phyloP scores from a whole-genome alignment of 805 yeast species.

The Priceomyces castillae region DNA sequence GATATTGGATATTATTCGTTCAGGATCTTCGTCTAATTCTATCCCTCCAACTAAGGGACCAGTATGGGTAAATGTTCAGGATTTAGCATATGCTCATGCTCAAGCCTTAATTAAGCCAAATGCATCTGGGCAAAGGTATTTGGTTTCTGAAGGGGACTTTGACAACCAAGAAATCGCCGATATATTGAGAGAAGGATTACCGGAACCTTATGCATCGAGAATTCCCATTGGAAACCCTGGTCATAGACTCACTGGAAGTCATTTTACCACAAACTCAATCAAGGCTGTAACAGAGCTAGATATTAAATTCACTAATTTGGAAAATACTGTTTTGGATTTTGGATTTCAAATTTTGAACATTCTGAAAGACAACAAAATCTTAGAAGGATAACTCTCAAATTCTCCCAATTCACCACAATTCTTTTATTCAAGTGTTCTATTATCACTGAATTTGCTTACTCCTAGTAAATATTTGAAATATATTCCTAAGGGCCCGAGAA shows the following conservation, averaged over 20 bases:
- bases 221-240: constrained; percentile 20
- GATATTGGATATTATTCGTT: constrained; percentile 15
- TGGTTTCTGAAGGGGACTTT: constrained; percentile 27
- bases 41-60: constrained; percentile 17
- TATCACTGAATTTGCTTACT: too few relatives aligned
- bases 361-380: too few relatives aligned
- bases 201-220: constrained; percentile 2
- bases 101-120: constrained; percentile 25
- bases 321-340: constrained; percentile 1
- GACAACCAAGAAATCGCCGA: constrained; percentile 28
- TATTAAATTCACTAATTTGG: constrained; percentile 14
- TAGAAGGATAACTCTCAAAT: too few relatives aligned
- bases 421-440: too few relatives aligned
- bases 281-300: constrained; percentile 18
- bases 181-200: constrained; percentile 10
- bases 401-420: too few relatives aligned
- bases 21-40: constrained; percentile 4
- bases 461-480: too few relatives aligned
- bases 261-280: constrained; percentile 22
- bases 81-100: constrained; percentile 59
- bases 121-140: constrained; percentile 12
- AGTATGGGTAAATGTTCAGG: constrained; percentile 51
- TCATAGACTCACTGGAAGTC: constrained; percentile 16
- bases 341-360: neutral
- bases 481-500: too few relatives aligned